Evolutionary conservation across 164 flowering plant genomes (phyloP), one percentile per base, ranked within the genome.

Genomic region (Sedum album): DNA sequence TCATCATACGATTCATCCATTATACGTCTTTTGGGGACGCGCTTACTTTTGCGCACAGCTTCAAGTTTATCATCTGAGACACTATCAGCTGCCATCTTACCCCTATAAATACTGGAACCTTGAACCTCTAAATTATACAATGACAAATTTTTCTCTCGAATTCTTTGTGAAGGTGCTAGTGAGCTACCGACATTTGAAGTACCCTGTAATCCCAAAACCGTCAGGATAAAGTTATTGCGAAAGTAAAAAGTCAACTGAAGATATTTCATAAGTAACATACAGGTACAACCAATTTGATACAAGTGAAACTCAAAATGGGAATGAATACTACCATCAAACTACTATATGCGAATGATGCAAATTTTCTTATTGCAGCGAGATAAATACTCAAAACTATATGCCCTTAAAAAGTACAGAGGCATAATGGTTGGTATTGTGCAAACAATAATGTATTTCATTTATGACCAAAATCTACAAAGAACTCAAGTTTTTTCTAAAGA

Each of bases 31-130:
- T 86, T 88, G 6, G 89, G 85, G 46, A 76, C 83, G 64, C 88
- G 73, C 73, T 74, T 90, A 84, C 89, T 88, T 80, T 88, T 90
- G 41, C 91, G 90, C 68, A 77, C 83, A 23, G 80, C 73, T 71
- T 85, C 91, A 33, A 68, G 72, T 68, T 80, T 79, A 49, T 80
- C 78, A 49, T n/a, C 57, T 60, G 72, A 48, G 31, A 69, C 35
- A 35, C 62, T 67, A 57, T 69, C 65, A 38, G 48, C 73, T 21
- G 69, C 28, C 51, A 73, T 66, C 71, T 65, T 79, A 38, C 76
- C 75, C 65, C 61, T 81, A 14, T 70, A 72, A 60, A 79, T 35
- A 60, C 30, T 66, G 11, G 42, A 65, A 20, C 49, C 72, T 60
- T 55, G 25, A 55, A 28, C 51, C 53, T 26, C 68, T 23, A 61